Base-by-base conservation (phyloP, 208 protist species). In the Trypanosoma avium region DNA sequence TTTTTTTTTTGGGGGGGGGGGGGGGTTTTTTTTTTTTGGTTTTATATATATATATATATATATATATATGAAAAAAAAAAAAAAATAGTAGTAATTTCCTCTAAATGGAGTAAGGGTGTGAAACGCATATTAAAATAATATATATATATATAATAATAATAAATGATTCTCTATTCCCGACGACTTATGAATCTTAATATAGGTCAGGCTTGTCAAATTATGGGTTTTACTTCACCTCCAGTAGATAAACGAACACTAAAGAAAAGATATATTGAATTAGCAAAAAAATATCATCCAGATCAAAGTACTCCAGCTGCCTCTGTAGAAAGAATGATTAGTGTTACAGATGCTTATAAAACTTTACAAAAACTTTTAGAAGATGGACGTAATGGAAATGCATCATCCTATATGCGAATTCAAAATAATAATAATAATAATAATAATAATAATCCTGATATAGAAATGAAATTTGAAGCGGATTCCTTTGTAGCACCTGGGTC, bases 231-330 rank as follows among this genome's bases (percentile, higher is more conserved):
- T 29, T 58, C 67, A 5, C 84, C 82, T 24, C 87, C 87, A 0
- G 62, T 73, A 13, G 77, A 75, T 26, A 81, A 82, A 45, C 59
- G 60, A 47, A 75, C 81, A 15, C 76, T 95, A 21, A 88, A 86
- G 64, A 81, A 75, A 63, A 76, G 75, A 22, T 95, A 88, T 48
- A 50, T 92, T 9, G 64, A 81, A 57, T 71, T 93, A 30, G 79
- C 83, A 3, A 89, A 90, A 60, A 73, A 82, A 47, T 63, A 79
- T 43, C 89, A 95, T 58, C 89, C 89, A 0, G 89, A 95, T 61
- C 70, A 86, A 46, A 46, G 57, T 33, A 50, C 73, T 13, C 74
- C 61, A n/a, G 73, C 67, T 58, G 72, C 53, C 5, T 73, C 81
- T 0, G 81, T 79, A 8, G 68, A 69, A 15, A 32, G 52, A 7